These are phyloP conservation scores for Strigomonas oncopelti DNA, from an alignment of 208 protist genomes.

Conservation along the genomic window DNA sequence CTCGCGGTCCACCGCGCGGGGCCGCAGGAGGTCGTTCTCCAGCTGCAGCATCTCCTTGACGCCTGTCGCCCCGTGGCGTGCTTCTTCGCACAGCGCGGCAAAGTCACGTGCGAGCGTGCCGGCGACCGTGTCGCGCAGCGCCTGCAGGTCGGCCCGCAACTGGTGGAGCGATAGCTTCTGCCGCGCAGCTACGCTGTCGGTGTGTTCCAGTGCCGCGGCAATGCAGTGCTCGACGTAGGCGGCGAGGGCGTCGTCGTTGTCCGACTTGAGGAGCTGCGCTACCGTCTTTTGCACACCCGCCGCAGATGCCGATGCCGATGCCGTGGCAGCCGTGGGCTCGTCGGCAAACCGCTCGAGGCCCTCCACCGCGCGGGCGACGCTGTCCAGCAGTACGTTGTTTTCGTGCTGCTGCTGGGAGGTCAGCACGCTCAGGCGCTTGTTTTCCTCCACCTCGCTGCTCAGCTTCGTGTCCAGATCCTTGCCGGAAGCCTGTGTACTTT, in stretches of 20 bases:
- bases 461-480: background rate
- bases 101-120: slow-evolving; percentile 23
- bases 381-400: slow-evolving; percentile 23
- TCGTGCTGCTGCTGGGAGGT: slow-evolving; percentile 30
- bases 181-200: slow-evolving; percentile 27
- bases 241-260: slow-evolving; percentile 31
- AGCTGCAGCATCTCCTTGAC: slow-evolving; percentile 26
- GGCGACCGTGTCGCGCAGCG: slow-evolving; percentile 60
- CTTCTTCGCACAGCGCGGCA: slow-evolving; percentile 34
- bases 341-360: slow-evolving; percentile 1
- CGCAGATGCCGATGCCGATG: background rate
- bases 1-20: slow-evolving; percentile 13
- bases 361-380: slow-evolving; percentile 18
- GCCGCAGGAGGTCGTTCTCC: slow-evolving; percentile 10
- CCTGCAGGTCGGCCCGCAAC: slow-evolving; percentile 40
- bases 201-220: slow-evolving; percentile 21
- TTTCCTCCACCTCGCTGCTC: slow-evolving; percentile 12
- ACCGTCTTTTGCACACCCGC: slow-evolving; percentile 31
- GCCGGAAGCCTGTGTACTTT: background rate
- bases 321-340: background rate
- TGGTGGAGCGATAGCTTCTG: slow-evolving; percentile 27
- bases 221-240: slow-evolving; percentile 22
- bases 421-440: slow-evolving; percentile 16
- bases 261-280: slow-evolving; percentile 43
- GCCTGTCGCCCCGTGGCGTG: slow-evolving; percentile 29